These are phyloP conservation scores for Solanum corneliomulleri DNA, from an alignment of 257 asterid species.

Conservation along the genomic window DNA sequence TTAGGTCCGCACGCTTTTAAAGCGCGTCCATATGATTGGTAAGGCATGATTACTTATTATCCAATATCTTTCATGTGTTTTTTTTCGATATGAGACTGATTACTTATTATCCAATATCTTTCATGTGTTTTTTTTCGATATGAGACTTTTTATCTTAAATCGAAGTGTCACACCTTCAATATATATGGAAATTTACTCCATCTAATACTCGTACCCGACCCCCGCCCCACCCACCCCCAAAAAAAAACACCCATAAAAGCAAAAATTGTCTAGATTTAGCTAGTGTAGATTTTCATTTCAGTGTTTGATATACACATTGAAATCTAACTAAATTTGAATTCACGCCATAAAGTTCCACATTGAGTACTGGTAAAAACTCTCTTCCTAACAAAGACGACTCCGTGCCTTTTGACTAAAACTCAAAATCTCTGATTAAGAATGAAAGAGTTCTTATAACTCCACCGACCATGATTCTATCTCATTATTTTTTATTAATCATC, in stretches of 20 bases:
- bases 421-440: background rate
- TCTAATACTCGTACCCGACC: background rate
- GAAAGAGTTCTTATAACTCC: background rate
- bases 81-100: rapidly evolving
- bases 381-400: background rate
- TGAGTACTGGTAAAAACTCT: no score
- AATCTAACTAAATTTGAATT: no score
- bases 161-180: background rate
- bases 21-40: background rate
- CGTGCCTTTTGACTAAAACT: background rate
- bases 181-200: background rate
- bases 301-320: no score
- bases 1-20: background rate
- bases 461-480: background rate
- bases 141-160: no score
- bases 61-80: background rate
- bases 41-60: background rate
- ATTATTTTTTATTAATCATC: background rate
- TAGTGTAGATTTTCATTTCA: background rate
- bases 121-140: no score
- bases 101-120: no score
- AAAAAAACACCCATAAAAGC: background rate
- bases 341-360: background rate
- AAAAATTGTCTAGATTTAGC: background rate
- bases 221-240: background rate